phyloP scores from a whole-genome alignment of 257 asterid species.

The Cordia subcordata region DNA sequence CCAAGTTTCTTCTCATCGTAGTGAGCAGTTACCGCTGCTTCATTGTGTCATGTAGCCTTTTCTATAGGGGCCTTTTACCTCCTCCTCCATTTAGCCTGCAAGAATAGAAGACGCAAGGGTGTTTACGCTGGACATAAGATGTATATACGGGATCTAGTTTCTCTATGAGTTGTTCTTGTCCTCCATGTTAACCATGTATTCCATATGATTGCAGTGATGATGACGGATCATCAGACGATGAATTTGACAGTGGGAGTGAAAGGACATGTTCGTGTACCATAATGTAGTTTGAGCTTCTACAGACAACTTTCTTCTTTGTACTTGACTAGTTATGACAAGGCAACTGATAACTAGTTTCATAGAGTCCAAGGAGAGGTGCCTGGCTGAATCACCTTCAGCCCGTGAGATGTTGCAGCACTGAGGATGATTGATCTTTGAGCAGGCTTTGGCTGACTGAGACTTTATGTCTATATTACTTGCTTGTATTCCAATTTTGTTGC shows the following conservation, averaged over 20 bases:
- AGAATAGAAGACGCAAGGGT: neutral
- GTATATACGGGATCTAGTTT: neutral
- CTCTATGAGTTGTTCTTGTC: neutral
- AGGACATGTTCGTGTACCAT: conserved; percentile 74
- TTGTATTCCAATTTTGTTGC: neutral
- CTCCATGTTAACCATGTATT: neutral
- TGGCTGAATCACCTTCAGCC: neutral
- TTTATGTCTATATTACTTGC: neutral
- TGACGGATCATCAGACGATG: conserved; percentile 59
- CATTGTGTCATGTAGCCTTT: too few species aligned
- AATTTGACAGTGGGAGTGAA: conserved; percentile 45
- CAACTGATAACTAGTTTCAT: conserved; percentile 17
- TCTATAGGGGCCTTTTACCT: too few species aligned
- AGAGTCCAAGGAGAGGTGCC: conserved; percentile 13
- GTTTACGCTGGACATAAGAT: neutral
- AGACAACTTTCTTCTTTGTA: conserved; percentile 8
- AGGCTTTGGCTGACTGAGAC: neutral
- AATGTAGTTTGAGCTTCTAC: conserved; percentile 46
- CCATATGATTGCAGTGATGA: conserved; percentile 51
- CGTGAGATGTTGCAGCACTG: neutral
- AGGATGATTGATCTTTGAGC: neutral
- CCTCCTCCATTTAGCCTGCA: too few species aligned
- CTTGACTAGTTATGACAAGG: conserved; percentile 7
- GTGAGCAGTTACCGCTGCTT: too few species aligned
- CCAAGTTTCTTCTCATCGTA: too few species aligned